Percentiles rank a stretch among this genome's conserved stretches.
These are phyloP conservation scores for Echeveria elegans DNA, from an alignment of 164 flowering plant species.

Conservation along the genomic window DNA sequence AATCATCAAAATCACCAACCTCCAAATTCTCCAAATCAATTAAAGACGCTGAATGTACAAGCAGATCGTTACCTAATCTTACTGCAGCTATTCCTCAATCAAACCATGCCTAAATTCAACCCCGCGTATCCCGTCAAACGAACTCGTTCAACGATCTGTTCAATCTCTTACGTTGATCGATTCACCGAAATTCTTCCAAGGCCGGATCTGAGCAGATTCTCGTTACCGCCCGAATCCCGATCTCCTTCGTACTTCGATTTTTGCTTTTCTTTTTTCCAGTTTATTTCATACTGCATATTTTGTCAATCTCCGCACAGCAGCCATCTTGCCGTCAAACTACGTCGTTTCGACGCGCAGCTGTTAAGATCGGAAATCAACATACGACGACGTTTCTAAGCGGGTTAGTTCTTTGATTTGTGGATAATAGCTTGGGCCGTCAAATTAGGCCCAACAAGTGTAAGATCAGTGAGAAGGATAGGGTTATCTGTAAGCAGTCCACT, in stretches of 20 bases:
- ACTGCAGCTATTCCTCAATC: not conserved
- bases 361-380: not conserved
- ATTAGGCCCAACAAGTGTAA: not conserved
- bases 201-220: slow-evolving; percentile 3
- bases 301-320: no score
- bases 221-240: not conserved
- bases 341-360: not conserved
- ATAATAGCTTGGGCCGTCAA: not conserved
- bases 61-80: not conserved
- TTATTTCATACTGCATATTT: not conserved
- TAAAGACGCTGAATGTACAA: not conserved
- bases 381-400: not conserved
- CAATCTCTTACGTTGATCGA: not conserved
- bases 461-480: not conserved
- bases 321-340: not conserved
- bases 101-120: not conserved
- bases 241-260: not conserved
- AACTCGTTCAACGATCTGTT: not conserved
- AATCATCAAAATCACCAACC: not conserved
- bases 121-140: not conserved
- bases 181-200: not conserved
- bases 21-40: not conserved
- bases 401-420: not conserved
- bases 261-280: not conserved
- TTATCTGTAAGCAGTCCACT: slow-evolving; percentile 31